Evolutionary conservation across 1,139 yeast species (phyloP), one percentile per base, ranked within the genome.

Genomic region (Candida pseudoviswanathii): DNA sequence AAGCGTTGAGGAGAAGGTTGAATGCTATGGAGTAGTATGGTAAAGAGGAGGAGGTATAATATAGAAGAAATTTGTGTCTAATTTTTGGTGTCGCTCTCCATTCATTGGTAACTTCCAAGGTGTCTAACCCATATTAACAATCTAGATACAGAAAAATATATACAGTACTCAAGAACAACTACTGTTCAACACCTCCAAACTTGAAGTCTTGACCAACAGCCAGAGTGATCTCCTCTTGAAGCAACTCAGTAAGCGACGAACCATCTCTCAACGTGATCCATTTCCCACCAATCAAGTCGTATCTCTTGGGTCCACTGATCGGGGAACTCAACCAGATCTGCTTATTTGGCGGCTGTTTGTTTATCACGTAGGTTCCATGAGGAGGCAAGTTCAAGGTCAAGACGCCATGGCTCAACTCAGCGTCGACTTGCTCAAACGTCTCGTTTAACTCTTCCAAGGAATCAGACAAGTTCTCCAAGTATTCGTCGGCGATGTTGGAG

Each of bases 311-410:
- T 0, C 98, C 98, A n/a, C 95, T 87, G 4, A 89, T 62, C 0
- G 98, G 98, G 38, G 96, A 87, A 53, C 95, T 84, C 48, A 90
- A 77, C 98, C 98, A 91, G 39, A 91, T 85, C 65, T 91, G 98
- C 66, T 86, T 86, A 67, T 89, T 91, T 2, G 97, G 96, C 1
- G 97, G 97, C 68, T 92, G 97, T 63, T 89, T 89, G 71, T 91
- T 92, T 58, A 92, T 84, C 32, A 91, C 96, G 64, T 91, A 91
- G 1, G 92, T 81, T 2, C 97, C 97, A 34, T 75, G 70, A 2
- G 82, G 79, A 2, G 90, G 88, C 32, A 87, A 64, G 3, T 75
- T 78, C 52, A 91, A 66, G 2, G 92, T 85, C 71, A 91, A 69
- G 9, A 91, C 96, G 3, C 97, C 97, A 52, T 87, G 92, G 63